Evolutionary conservation across 2,329 filamentous ascomycete genomes (phyloP).

Genomic region (Monosporascus sp.): DNA sequence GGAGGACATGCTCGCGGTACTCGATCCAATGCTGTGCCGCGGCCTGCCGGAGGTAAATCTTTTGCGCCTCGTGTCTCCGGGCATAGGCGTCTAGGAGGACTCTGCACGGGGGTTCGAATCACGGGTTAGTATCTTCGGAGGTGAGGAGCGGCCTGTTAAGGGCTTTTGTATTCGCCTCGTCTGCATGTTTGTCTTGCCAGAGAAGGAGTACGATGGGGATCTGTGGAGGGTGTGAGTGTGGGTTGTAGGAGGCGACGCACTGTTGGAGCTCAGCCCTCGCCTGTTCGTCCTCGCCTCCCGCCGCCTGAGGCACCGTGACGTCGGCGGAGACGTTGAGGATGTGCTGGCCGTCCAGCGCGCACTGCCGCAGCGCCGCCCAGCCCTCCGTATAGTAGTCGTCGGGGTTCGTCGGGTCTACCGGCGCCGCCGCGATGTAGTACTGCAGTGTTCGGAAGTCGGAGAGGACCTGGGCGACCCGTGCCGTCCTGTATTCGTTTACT

Average conservation of each 20-base stretch:
- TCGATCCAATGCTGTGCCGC: slow-evolving; percentile 57
- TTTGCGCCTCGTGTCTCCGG: slow-evolving; percentile 58
- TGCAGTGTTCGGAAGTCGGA: slow-evolving; percentile 58
- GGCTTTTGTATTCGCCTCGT: background rate
- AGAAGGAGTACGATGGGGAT: background rate
- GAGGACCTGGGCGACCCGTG: slow-evolving; percentile 57
- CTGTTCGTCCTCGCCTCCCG: slow-evolving; percentile 54
- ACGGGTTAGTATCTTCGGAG: background rate
- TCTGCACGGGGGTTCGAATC: slow-evolving; percentile 26
- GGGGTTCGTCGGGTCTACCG: slow-evolving; percentile 47
- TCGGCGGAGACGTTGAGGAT: slow-evolving; percentile 62
- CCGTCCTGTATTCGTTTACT: slow-evolving; percentile 58
- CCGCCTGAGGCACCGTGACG: slow-evolving; percentile 48
- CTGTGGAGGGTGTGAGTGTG: background rate
- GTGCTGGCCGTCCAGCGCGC: slow-evolving; percentile 56
- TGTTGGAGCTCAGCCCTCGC: slow-evolving; percentile 58
- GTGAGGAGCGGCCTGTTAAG: slow-evolving; percentile 7
- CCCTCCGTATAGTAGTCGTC: slow-evolving; percentile 61
- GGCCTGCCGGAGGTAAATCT: slow-evolving; percentile 57
- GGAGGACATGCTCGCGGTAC: slow-evolving; percentile 47
- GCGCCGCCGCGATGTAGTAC: slow-evolving; percentile 55
- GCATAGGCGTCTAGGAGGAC: slow-evolving; percentile 56
- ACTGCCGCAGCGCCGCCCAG: slow-evolving; percentile 58
- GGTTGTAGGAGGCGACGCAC: slow-evolving; percentile 33
- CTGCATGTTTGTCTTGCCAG: background rate